These are phyloP conservation scores for Phyllosticta citrichinensis DNA, from an alignment of 2,329 filamentous ascomycete genomes.

Conservation along the genomic window DNA sequence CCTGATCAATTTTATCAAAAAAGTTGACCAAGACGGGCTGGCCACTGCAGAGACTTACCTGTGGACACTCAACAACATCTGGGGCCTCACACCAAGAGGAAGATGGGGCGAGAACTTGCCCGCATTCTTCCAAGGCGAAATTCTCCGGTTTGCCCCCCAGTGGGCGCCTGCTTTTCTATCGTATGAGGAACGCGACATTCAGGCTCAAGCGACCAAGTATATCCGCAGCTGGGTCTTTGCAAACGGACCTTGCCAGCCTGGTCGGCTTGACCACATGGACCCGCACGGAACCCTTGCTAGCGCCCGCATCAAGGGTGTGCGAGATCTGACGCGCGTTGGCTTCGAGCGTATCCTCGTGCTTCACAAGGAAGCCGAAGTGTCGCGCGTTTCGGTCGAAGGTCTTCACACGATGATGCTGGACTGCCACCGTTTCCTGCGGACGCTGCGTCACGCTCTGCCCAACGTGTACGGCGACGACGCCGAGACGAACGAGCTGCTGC, in stretches of 20 bases:
- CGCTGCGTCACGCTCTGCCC: not conserved
- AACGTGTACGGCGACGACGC: not conserved
- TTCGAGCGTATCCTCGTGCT: not conserved
- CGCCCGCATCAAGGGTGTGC: not conserved
- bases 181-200: constrained; percentile 21
- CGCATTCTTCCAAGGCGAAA: constrained; percentile 17
- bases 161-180: constrained; percentile 21
- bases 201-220: constrained; percentile 15
- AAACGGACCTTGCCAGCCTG: not conserved
- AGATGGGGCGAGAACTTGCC: not conserved
- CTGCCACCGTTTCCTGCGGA: not conserved
- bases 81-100: not conserved
- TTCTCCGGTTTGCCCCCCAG: constrained; percentile 14
- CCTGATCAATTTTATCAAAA: not conserved
- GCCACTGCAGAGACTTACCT: not conserved
- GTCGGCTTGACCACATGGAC: not conserved
- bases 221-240: constrained; percentile 18
- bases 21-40: not conserved
- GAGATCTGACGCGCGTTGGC: not conserved
- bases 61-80: not conserved
- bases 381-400: not conserved
- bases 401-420: not conserved
- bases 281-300: not conserved
- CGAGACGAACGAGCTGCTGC: not conserved
- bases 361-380: not conserved